These are phyloP conservation scores for Papilionanthe hybrid DNA, from an alignment of 116 monocot species.

Conservation along the genomic window DNA sequence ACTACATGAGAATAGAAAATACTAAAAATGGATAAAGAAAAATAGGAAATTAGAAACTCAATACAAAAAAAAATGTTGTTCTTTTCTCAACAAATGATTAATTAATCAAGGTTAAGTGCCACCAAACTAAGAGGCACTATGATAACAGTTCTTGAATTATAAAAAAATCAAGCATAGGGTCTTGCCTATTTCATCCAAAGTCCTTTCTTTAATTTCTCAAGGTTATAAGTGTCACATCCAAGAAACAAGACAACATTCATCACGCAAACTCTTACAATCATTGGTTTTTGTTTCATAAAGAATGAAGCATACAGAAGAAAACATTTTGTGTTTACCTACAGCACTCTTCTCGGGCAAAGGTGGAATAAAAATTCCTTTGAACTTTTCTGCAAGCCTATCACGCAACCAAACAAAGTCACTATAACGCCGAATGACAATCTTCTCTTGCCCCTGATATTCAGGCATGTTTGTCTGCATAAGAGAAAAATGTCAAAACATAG, in stretches of 20 bases:
- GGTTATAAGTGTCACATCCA: neutral
- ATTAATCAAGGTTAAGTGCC: neutral
- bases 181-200: neutral
- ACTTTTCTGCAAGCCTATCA: constrained; percentile 82
- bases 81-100: neutral
- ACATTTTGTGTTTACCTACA: constrained; percentile 65
- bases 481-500: neutral
- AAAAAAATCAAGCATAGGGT: neutral
- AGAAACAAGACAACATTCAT: no score
- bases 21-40: no score
- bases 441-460: constrained; percentile 86
- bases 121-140: neutral
- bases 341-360: constrained; percentile 96
- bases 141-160: neutral
- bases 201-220: neutral
- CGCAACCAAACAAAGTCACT: constrained; percentile 93
- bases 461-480: constrained; percentile 72
- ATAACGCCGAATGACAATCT: constrained; percentile 92
- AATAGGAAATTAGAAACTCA: no score
- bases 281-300: neutral
- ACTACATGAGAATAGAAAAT: no score
- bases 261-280: neutral
- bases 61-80: neutral
- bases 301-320: neutral
- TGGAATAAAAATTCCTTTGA: constrained; percentile 94